Base-by-base conservation (phyloP, 192 early-diverging fungal genomes). In the Coemansia guatemalensis region DNA sequence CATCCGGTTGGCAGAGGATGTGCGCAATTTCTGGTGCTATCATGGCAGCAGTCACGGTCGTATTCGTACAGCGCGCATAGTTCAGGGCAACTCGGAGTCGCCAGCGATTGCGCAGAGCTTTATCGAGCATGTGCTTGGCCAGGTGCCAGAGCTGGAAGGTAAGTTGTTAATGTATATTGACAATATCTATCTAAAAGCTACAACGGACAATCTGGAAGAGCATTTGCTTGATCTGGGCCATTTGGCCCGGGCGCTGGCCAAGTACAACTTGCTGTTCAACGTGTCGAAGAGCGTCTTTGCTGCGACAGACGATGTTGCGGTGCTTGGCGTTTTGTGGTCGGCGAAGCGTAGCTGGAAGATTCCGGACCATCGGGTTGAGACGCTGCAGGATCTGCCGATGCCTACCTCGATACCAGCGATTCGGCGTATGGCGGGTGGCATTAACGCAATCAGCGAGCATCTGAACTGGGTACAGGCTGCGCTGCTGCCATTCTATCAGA, bases 111-210 rank as follows among this genome's bases (percentile, higher is more conserved):
- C 56, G 21, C 56, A 57, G 22, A 39, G 33, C 2, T 57, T 57
- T 23, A 48, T 69, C 32, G 4, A 20, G 22, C 63, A 65, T 20
- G 23, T 75, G 3, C 27, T 69, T 8, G 2, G 24, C 17, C 24
- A 20, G 1, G 48, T 57, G 0, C 23, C 33, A 22, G 1, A 23
- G 2, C 53, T 69, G 50, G 27, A 17, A 0, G 52, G 58, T 9
- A 68, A 68, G 18, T 18, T 69, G 0, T 41, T 69, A 4, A 22
- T 64, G 1, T 75, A 75, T 32, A 69, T 75, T 20, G 67, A 75
- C 64, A 75, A n/a, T n/a, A n/a, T n/a, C n/a, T n/a, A n/a, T n/a
- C n/a, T n/a, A n/a, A n/a, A n/a, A n/a, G n/a, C n/a, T 17, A 65
- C 32, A 2, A 54, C 21, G 1, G 73, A 49, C 0, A 20, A 69